A percentile compares a stretch with the other conserved stretches of the same genome.
Conservation (phyloP, 345 rosid genomes). For the Cardamine chenopodiifolia region DNA sequence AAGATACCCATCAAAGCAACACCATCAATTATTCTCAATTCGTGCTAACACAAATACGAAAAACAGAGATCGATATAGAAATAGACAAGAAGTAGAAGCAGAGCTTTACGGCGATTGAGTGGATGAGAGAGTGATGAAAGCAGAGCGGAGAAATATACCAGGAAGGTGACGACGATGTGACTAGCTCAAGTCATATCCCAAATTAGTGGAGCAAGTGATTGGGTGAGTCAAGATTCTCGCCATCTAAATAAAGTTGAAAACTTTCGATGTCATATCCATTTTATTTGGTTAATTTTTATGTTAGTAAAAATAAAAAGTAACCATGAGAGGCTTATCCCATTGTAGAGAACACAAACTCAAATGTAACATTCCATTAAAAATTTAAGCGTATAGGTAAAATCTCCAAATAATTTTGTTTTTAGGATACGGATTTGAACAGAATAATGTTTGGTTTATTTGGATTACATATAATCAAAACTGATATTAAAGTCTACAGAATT, state of each 20-base stretch:
- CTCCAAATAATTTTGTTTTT: not conserved
- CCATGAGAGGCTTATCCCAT: too few species aligned
- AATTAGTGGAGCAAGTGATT: conserved; percentile 30
- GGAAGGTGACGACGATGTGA: conserved; percentile 20
- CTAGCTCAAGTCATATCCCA: conserved; percentile 32
- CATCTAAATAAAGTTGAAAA: conserved; percentile 24
- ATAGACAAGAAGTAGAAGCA: conserved; percentile 12
- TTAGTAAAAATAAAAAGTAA: too few species aligned
- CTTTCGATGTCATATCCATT: conserved; percentile 14
- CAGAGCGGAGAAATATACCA: not conserved
- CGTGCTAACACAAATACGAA: conserved; percentile 13
- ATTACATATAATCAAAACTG: conserved; percentile 13
- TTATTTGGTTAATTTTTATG: too few species aligned
- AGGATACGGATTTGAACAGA: too few species aligned
- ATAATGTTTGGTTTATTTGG: not conserved
- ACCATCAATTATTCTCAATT: not conserved
- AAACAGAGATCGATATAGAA: not conserved
- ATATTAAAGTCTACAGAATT: not conserved
- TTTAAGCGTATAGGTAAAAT: too few species aligned
- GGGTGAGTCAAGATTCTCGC: conserved; percentile 34
- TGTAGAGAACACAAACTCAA: too few species aligned
- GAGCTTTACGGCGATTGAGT: conserved; percentile 43
- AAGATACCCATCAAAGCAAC: conserved; percentile 18
- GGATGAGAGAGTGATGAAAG: conserved; percentile 21
- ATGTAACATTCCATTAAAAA: too few species aligned